Percentiles rank a stretch among this genome's conserved stretches.
These are phyloP conservation scores for Nakazawaea siamensis DNA, from an alignment of 805 yeast species.

Conservation along the genomic window DNA sequence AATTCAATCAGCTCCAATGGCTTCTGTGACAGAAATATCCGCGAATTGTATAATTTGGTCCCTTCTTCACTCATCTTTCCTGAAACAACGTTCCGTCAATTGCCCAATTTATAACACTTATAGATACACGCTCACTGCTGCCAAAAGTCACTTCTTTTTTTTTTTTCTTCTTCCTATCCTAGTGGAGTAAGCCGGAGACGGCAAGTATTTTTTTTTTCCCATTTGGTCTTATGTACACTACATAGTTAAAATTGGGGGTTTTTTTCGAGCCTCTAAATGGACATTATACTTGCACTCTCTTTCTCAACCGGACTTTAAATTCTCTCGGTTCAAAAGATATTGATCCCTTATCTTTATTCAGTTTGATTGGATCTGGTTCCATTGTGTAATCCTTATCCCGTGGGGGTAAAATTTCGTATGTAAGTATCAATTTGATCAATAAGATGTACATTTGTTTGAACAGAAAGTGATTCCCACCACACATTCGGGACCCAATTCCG, in stretches of 20 bases:
- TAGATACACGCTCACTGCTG: no score
- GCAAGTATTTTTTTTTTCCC: no score
- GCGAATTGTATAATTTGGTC: no score
- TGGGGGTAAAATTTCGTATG: slow-evolving; percentile 42
- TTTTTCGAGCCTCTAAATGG: no score
- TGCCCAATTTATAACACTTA: no score
- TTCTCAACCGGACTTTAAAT: slow-evolving; percentile 25
- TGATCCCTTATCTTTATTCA: slow-evolving; percentile 45
- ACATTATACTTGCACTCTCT: slow-evolving; percentile 17
- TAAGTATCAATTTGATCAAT: slow-evolving; percentile 40
- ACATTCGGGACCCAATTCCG: slow-evolving; percentile 69
- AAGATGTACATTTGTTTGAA: slow-evolving; percentile 56
- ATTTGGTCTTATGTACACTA: no score
- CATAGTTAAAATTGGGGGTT: no score
- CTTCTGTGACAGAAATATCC: slow-evolving; percentile 31
- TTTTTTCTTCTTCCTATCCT: no score
- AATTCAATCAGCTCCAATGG: slow-evolving; percentile 57
- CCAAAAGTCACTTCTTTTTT: no score
- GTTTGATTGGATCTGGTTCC: slow-evolving; percentile 42
- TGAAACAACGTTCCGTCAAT: no score
- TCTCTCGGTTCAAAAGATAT: slow-evolving; percentile 55
- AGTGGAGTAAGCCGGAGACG: no score
- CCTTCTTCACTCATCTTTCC: no score
- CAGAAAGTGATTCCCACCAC: slow-evolving; percentile 63
- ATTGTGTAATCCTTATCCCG: slow-evolving; percentile 20